phyloP scores from a whole-genome alignment of 768 basidiomycete species.

The Cystobasidium ongulense region DNA sequence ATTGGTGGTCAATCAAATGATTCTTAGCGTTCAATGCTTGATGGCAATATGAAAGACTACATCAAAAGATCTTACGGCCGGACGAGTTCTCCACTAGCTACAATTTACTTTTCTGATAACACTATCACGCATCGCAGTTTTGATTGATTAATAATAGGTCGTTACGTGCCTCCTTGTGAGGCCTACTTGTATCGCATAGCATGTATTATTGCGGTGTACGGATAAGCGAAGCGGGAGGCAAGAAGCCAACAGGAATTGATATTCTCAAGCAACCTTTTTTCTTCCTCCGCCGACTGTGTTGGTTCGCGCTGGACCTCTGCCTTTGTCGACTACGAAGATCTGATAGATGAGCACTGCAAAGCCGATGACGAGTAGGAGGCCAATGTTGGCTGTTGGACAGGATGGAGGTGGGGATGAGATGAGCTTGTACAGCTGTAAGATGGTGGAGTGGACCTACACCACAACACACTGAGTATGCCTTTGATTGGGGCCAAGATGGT shows the following conservation, averaged over 20 bases:
- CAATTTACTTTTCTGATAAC: too few relatives aligned
- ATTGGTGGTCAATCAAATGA: too few relatives aligned
- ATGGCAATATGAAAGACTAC: too few relatives aligned
- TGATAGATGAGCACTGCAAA: conserved; percentile 18
- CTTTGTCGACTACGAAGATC: conserved; percentile 28
- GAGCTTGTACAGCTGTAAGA: background rate
- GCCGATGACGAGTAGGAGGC: conserved; percentile 37
- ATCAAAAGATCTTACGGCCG: too few relatives aligned
- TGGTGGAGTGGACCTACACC: background rate
- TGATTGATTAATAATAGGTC: too few relatives aligned
- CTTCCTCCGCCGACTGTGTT: background rate
- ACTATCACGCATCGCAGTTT: too few relatives aligned
- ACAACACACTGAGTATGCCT: conserved; percentile 11
- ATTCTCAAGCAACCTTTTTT: background rate
- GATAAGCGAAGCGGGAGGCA: background rate
- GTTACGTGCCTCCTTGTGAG: too few relatives aligned
- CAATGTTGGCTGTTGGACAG: background rate
- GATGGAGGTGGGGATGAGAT: background rate
- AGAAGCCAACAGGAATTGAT: background rate
- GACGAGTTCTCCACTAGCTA: too few relatives aligned
- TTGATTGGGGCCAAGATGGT: background rate
- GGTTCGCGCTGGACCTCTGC: background rate
- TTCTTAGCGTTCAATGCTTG: too few relatives aligned
- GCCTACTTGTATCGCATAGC: too few relatives aligned
- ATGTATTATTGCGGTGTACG: background rate